These are phyloP conservation scores for Citrus sinensis DNA, from an alignment of 345 rosid species.

Conservation along the genomic window DNA sequence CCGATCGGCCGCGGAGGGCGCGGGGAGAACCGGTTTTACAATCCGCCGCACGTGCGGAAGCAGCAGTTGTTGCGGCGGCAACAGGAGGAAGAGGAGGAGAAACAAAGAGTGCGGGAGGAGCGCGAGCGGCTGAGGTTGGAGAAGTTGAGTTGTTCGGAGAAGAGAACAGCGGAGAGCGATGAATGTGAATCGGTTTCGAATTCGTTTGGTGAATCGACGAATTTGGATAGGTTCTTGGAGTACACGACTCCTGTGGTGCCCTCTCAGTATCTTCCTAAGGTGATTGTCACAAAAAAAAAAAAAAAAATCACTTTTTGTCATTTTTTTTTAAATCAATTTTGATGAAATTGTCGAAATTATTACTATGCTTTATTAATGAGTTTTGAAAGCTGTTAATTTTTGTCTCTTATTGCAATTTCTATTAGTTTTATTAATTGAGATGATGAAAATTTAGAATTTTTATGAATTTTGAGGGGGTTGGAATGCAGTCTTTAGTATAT, in stretches of 20 bases:
- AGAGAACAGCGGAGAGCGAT: conserved; percentile 11
- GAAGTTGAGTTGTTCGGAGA: conserved; percentile 23
- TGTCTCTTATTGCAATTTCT: neutral
- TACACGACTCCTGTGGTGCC: conserved; percentile 70
- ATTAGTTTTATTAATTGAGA: neutral
- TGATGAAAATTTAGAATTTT: neutral
- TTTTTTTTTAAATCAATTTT: neutral
- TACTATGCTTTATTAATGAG: neutral
- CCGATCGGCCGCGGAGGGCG: conserved; percentile 32
- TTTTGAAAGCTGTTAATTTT: neutral
- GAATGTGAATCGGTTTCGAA: conserved; percentile 36
- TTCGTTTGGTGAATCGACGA: conserved; percentile 37
- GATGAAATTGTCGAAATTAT: neutral
- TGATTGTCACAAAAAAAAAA: conserved; percentile 12
- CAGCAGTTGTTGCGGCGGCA: conserved; percentile 42
- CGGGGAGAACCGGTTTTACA: conserved; percentile 48
- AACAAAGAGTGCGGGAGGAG: conserved; percentile 4
- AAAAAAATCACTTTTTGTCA: neutral
- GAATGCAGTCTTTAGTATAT: neutral
- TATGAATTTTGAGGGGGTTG: neutral
- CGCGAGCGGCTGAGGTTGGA: conserved; percentile 28
- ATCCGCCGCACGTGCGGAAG: conserved; percentile 46
- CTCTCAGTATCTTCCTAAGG: conserved; percentile 60
- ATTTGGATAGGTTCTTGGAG: conserved; percentile 95
- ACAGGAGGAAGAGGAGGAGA: conserved; percentile 26